Conservation (phyloP, 805 yeast species). For the Starmerella potacharoeniae region DNA sequence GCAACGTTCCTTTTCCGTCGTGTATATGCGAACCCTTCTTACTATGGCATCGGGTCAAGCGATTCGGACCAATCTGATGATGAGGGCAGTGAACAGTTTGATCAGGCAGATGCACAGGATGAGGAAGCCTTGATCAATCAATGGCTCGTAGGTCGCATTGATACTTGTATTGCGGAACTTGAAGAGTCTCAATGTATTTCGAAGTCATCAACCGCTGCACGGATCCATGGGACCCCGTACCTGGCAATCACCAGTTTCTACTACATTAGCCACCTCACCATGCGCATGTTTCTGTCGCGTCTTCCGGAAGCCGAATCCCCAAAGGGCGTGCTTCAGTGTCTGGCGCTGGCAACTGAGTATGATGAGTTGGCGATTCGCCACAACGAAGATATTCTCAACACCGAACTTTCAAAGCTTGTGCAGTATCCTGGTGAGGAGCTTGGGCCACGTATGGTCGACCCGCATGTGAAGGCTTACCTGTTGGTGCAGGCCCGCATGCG, state of each 20-base stretch:
- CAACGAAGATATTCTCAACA: slow-evolving; percentile 79
- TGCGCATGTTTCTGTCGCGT: slow-evolving; percentile 48
- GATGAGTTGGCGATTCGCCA: slow-evolving; percentile 85
- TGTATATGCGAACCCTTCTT: slow-evolving; percentile 67
- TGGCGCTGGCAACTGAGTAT: slow-evolving; percentile 63
- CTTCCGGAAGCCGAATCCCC: slow-evolving; percentile 33
- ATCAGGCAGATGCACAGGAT: slow-evolving; percentile 30
- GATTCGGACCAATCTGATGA: not conserved
- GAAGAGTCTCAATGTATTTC: slow-evolving; percentile 40
- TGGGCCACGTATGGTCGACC: slow-evolving; percentile 59
- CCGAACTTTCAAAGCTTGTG: slow-evolving; percentile 62
- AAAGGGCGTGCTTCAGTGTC: slow-evolving; percentile 44
- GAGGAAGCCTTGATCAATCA: slow-evolving; percentile 24
- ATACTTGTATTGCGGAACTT: slow-evolving; percentile 53
- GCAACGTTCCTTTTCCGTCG: slow-evolving; percentile 69
- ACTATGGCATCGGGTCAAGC: slow-evolving; percentile 34
- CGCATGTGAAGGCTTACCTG: slow-evolving; percentile 67
- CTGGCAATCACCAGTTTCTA: slow-evolving; percentile 81
- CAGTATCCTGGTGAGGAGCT: slow-evolving; percentile 41
- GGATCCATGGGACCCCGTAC: slow-evolving; percentile 55
- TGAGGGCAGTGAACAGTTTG: not conserved
- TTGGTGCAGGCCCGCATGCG: slow-evolving; percentile 63
- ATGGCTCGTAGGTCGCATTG: slow-evolving; percentile 44
- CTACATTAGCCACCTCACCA: slow-evolving; percentile 82
- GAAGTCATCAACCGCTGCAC: slow-evolving; percentile 21